phyloP scores from a whole-genome alignment of 2,329 filamentous ascomycete species.

The Fusarium beomiforme region DNA sequence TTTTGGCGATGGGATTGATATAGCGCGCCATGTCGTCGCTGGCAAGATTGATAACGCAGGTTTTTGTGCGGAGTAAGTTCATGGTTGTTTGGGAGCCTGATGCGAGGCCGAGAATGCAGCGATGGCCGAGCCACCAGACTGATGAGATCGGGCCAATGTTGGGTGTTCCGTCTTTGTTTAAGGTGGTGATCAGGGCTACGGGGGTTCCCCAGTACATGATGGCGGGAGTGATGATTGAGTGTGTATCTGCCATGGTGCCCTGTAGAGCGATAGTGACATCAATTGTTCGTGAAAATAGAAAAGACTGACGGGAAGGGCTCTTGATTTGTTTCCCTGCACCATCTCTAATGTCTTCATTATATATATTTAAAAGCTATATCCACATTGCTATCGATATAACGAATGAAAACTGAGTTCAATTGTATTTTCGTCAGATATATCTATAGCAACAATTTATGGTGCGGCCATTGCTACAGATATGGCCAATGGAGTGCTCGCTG shows the following conservation, averaged over 20 bases:
- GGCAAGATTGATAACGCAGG: background rate
- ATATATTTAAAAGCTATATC: background rate
- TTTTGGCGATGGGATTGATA: background rate
- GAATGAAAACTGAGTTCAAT: accelerated
- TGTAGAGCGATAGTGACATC: background rate
- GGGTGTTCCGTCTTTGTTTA: background rate
- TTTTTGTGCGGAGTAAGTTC: background rate
- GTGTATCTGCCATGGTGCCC: background rate
- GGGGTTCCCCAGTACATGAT: background rate
- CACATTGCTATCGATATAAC: background rate
- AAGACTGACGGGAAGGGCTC: accelerated
- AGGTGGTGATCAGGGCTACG: background rate
- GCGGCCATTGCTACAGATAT: background rate
- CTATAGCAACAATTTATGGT: background rate
- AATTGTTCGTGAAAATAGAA: accelerated
- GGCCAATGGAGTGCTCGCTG: background rate
- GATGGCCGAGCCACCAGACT: background rate
- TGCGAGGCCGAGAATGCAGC: background rate
- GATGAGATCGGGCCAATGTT: background rate
- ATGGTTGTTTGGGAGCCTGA: background rate
- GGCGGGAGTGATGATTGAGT: background rate
- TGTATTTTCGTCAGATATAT: accelerated
- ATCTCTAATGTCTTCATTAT: background rate
- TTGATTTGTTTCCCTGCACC: accelerated
- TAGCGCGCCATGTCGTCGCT: background rate